phyloP scores from a whole-genome alignment of 2,329 filamentous ascomycete genomes.

The Aspergillus sp. region DNA sequence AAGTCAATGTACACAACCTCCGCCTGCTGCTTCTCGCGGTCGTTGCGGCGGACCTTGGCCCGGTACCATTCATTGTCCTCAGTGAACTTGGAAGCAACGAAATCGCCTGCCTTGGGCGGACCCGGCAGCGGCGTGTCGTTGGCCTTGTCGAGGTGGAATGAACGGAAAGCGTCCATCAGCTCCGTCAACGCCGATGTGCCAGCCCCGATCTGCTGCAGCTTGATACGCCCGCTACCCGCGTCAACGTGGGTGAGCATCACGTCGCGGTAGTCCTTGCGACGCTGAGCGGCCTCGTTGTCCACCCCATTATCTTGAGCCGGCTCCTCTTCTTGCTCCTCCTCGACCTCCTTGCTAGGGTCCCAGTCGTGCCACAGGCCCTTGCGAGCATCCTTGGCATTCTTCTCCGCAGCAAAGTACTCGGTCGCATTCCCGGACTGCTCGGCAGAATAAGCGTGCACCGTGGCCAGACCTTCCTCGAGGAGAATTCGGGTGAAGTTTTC shows the following conservation, averaged over 20 bases:
- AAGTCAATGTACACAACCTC: constrained; percentile 95
- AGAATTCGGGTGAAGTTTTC: constrained; percentile 92
- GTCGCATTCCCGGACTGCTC: constrained; percentile 86
- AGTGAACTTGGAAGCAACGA: constrained; percentile 83
- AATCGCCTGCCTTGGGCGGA: constrained; percentile 81
- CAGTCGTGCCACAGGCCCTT: constrained; percentile 92
- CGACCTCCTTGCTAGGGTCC: constrained; percentile 77
- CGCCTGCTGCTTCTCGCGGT: constrained; percentile 76
- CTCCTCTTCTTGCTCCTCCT: constrained; percentile 46
- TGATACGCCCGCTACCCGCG: constrained; percentile 62
- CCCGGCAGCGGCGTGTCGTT: constrained; percentile 66
- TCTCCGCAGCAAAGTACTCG: constrained; percentile 80
- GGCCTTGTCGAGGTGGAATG: constrained; percentile 76
- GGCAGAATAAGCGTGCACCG: constrained; percentile 88
- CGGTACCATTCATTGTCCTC: constrained; percentile 92
- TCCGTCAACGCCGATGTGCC: constrained; percentile 77
- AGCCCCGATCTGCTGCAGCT: constrained; percentile 81
- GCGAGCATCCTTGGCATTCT: constrained; percentile 75
- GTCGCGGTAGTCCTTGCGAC: constrained; percentile 85
- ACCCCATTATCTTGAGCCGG: constrained; percentile 39
- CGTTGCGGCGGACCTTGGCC: constrained; percentile 80
- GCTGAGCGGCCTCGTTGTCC: constrained; percentile 48
- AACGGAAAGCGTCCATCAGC: constrained; percentile 82
- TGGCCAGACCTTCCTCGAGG: constrained; percentile 86
- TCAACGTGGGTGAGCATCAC: constrained; percentile 89